phyloP scores from a whole-genome alignment of 345 rosid genomes.

The Lumnitzera littorea region DNA sequence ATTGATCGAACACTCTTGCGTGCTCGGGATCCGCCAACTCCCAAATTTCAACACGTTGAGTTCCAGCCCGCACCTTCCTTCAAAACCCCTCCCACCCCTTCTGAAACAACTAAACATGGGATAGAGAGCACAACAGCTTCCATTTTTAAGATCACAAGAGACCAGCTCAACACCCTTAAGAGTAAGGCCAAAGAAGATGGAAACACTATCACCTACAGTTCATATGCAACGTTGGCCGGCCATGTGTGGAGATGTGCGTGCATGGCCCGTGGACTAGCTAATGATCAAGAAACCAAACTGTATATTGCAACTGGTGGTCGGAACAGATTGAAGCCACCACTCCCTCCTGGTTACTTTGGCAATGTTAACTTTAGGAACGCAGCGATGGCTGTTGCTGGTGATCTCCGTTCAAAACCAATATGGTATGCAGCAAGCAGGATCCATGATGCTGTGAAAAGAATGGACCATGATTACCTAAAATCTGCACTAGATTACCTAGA shows the following conservation, averaged over 20 bases:
- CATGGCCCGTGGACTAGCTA: slow-evolving; percentile 63
- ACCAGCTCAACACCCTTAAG: slow-evolving; percentile 64
- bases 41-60: slow-evolving; percentile 64
- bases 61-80: slow-evolving; percentile 77
- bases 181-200: slow-evolving; percentile 75
- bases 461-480: slow-evolving; percentile 79
- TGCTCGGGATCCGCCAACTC: slow-evolving; percentile 81
- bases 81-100: slow-evolving; percentile 27
- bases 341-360: slow-evolving; percentile 89
- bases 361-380: slow-evolving; percentile 87
- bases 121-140: slow-evolving; percentile 43
- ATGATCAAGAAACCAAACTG: slow-evolving; percentile 65
- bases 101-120: slow-evolving; percentile 17
- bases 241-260: slow-evolving; percentile 84
- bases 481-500: slow-evolving; percentile 92
- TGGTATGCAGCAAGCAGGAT: slow-evolving; percentile 80
- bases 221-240: slow-evolving; percentile 88
- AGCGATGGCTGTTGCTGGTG: slow-evolving; percentile 64
- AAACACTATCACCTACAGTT: slow-evolving; percentile 59
- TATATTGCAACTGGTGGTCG: slow-evolving; percentile 94
- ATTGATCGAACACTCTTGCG: slow-evolving; percentile 79
- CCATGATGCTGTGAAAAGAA: slow-evolving; percentile 68
- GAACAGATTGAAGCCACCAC: slow-evolving; percentile 61
- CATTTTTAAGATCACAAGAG: slow-evolving; percentile 62
- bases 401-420: slow-evolving; percentile 61